Base-by-base conservation (phyloP, 208 protist genomes). In the Lotmaria passim region DNA sequence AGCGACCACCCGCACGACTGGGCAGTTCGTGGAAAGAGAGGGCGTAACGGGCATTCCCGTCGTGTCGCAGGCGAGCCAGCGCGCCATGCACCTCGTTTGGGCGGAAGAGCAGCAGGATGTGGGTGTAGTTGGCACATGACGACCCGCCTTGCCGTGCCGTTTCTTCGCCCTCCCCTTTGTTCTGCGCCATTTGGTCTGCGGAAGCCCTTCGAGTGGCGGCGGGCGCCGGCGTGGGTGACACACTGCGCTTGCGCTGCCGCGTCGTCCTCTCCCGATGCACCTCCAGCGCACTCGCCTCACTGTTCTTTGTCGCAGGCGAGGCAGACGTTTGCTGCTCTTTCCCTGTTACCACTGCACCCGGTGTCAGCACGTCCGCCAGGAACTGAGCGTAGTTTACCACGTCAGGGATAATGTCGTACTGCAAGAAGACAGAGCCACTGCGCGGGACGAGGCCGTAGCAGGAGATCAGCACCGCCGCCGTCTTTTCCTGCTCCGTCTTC, bases 321-420 rank as follows among this genome's bases (percentile, higher is more conserved):
- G 41, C 14, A 7, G 39, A 34, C 2, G 33, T 48, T 5, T 23
- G 21, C 21, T 24, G 15, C 26, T 31, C 63, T 17, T 38, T 11
- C 34, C 17, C 23, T 52, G 48, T 48, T 30, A 52, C 60, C 11
- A 19, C 52, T 5, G 81, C 72, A 0, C 56, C 66, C 0, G 75
- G 82, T 3, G 79, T 83, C 14, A 94, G 63, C 11, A 79, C 61
- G 30, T 90, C 74, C 21, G 75, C 74, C 3, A 91, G 56, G 66
- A 94, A 94, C 56, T 82, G 74, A n/a, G 39, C 30, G 72, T 85
- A 91, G 70, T 94, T 87, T 15, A 69, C 69, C 48, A 88, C 53
- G 52, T 91, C 83, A 8, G 80, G 67, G 36, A 91, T 80, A 30
- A 86, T 59, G 52, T 91, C 89, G 66, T 91, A 91, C 61, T 83